These are phyloP conservation scores for Asterophora parasitica DNA, from an alignment of 768 basidiomycete species.

Conservation along the genomic window DNA sequence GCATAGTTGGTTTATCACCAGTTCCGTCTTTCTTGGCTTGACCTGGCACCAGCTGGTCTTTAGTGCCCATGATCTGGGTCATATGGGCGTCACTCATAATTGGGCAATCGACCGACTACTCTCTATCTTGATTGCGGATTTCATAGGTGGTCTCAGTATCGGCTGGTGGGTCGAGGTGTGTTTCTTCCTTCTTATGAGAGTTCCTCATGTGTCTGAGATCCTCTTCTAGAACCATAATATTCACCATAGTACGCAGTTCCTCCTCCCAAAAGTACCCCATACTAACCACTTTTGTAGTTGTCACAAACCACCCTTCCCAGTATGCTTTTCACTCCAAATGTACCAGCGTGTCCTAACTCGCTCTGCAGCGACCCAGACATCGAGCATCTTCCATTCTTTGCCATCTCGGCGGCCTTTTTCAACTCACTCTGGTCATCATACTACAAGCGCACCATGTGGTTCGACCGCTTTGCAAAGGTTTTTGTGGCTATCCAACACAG, in stretches of 20 bases:
- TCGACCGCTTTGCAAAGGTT: slow-evolving; percentile 63
- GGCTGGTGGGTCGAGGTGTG: slow-evolving; percentile 98
- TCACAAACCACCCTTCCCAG: slow-evolving; percentile 97
- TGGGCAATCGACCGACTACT: slow-evolving; percentile 79
- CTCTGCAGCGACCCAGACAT: slow-evolving; percentile 72
- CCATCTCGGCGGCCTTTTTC: slow-evolving; percentile 86
- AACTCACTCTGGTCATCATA: slow-evolving; percentile 88
- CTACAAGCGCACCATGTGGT: slow-evolving; percentile 81
- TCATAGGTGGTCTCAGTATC: slow-evolving; percentile 87
- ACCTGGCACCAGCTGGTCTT: slow-evolving; percentile 97
- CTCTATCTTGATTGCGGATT: slow-evolving; percentile 77
- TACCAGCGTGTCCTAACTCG: slow-evolving; percentile 10
- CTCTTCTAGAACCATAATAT: slow-evolving; percentile 58
- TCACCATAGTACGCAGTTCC: slow-evolving; percentile 26
- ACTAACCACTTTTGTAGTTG: slow-evolving; percentile 48
- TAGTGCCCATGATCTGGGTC: slow-evolving; percentile 90
- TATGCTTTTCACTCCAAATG: slow-evolving; percentile 32
- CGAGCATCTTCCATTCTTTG: slow-evolving; percentile 89
- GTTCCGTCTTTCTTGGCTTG: slow-evolving; percentile 79
- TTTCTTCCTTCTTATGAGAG: slow-evolving; percentile 18
- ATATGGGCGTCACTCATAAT: slow-evolving; percentile 87
- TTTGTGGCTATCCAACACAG: slow-evolving; percentile 82
- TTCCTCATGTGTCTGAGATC: slow-evolving; percentile 6
- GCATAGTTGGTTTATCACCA: slow-evolving; percentile 61
- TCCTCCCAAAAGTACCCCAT: slow-evolving; percentile 1